Evolutionary conservation across 306 rosid species (phyloP), one percentile per base, ranked within the genome.

Genomic region (Lathyrus aphaca): DNA sequence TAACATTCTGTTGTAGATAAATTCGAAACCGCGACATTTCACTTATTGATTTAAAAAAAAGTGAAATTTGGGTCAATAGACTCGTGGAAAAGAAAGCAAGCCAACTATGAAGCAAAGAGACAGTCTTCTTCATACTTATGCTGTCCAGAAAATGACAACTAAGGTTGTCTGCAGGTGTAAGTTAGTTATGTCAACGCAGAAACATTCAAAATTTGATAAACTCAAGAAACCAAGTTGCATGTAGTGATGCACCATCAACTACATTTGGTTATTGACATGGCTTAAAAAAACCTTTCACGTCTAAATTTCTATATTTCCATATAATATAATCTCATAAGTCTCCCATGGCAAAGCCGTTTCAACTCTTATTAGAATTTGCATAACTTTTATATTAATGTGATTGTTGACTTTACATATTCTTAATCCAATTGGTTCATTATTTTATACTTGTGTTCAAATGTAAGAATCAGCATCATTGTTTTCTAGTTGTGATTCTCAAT

Each of bases 131-230:
- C 0, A 29, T 38, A 42, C 70, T 23, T 66, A 72, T 29, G 29
- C 57, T 44, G 42, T 54, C 71, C 60, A 73, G 61, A 67, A 32
- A 71, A 71, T 64, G 73, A 77, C 68, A 77, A 71, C 17, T 23
- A 64, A 8, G 29, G 57, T 71, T 77, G 57, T 63, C 25, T 63
- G 43, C 50, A 62, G 4, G 37, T 17, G 27, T 43, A 42, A 69
- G 71, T 37, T 37, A 72, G 66, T 40, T 66, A 4, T 37, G 64
- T 71, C 32, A 15, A 62, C 13, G 44, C 7, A 10, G 78, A 78
- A 78, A 66, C 57, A 58, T 72, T 78, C 82, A 78, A 72, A 72
- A 64, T 30, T 38, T 25, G 10, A 58, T 39, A 13, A 46, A 72
- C 69, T 78, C 77, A 64, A 17, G 1, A 5, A 19, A 62, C 54